Evolutionary conservation across 2,329 filamentous ascomycete genomes (phyloP).

Genomic region (Fusarium sp.): DNA sequence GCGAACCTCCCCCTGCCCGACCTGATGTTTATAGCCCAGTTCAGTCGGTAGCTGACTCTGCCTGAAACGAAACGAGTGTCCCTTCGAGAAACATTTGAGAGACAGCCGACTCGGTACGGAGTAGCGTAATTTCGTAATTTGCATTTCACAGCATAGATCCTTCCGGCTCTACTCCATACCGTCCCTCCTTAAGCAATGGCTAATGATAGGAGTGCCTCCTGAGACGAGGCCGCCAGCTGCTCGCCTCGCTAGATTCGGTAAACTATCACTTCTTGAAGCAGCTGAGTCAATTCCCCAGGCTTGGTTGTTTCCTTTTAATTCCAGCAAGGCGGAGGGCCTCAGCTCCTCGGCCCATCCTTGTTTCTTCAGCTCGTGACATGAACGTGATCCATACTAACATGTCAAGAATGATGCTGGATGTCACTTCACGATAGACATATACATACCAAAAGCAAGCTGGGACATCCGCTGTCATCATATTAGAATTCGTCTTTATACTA

Average conservation of each 20-base stretch:
- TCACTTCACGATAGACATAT: background rate
- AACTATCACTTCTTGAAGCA: background rate
- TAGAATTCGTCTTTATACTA: background rate
- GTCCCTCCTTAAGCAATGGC: background rate
- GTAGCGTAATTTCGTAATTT: no score
- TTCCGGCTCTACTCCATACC: slow-evolving; percentile 1
- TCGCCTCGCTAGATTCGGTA: slow-evolving; percentile 25
- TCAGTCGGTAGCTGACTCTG: slow-evolving; percentile 23
- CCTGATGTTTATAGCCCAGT: slow-evolving; percentile 22
- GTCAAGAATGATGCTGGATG: background rate
- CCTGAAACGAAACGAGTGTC: slow-evolving; percentile 35
- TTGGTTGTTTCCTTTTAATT: background rate
- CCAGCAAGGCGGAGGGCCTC: background rate
- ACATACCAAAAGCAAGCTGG: background rate
- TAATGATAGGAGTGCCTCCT: slow-evolving; percentile 20
- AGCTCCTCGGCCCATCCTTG: background rate
- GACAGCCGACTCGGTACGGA: slow-evolving; percentile 1
- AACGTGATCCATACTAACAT: background rate
- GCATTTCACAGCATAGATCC: slow-evolving; percentile 5
- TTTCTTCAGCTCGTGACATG: background rate
- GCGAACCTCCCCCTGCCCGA: slow-evolving; percentile 5
- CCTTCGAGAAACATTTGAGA: slow-evolving; percentile 26
- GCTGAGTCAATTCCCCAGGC: background rate
- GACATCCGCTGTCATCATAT: background rate
- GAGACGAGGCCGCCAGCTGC: slow-evolving; percentile 31